Conservation (phyloP, 805 yeast genomes). For the Vanderwaltozyma tropicalis region DNA sequence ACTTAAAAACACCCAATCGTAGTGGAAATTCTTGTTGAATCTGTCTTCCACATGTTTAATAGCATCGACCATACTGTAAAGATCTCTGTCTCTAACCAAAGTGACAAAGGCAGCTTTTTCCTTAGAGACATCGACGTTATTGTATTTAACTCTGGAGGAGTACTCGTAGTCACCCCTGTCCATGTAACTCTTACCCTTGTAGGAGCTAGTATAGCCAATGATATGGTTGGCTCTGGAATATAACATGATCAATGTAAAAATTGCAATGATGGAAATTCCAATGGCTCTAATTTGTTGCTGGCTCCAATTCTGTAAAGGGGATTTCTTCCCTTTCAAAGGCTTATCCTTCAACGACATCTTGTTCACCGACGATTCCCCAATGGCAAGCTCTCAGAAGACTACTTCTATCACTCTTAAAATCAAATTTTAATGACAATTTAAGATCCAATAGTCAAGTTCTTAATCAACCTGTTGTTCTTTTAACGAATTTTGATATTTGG, state of each 20-base stretch:
- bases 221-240: neutral
- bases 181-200: conserved; percentile 2
- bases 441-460: no score
- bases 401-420: no score
- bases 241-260: neutral
- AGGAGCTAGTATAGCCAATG: neutral
- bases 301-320: no score
- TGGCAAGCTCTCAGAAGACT: no score
- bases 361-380: no score
- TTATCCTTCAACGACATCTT: no score
- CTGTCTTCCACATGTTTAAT: conserved; percentile 79
- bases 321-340: no score
- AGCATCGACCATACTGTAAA: conserved; percentile 49
- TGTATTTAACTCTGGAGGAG: conserved; percentile 7
- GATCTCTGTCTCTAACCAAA: conserved; percentile 66
- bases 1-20: conserved; percentile 93
- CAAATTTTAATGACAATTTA: no score
- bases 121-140: conserved; percentile 25
- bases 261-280: neutral
- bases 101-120: conserved; percentile 75
- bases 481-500: no score
- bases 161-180: conserved; percentile 2
- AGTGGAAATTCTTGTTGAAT: conserved; percentile 68
- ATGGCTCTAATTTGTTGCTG: neutral
- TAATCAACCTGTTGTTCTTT: no score